These are phyloP conservation scores for Syzygium aromaticum DNA, from an alignment of 345 rosid genomes.

Conservation along the genomic window DNA sequence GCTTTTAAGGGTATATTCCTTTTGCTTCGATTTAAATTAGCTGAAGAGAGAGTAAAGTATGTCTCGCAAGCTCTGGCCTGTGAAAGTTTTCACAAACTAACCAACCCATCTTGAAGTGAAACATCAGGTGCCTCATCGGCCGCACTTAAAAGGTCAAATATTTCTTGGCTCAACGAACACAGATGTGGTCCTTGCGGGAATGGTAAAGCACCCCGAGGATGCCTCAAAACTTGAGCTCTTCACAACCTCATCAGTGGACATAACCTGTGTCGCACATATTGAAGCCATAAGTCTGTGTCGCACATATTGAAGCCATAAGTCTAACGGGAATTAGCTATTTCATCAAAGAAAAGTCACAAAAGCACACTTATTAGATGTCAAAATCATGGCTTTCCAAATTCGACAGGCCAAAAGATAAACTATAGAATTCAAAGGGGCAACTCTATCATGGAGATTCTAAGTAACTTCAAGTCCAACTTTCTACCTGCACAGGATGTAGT, in stretches of 20 bases:
- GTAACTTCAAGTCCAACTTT: not conserved
- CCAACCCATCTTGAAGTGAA: not conserved
- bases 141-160: constrained; percentile 7
- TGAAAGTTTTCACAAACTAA: not conserved
- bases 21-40: not conserved
- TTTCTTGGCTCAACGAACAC: constrained; percentile 63
- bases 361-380: not conserved
- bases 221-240: constrained; percentile 54
- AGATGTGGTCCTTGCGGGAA: constrained; percentile 58
- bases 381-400: not conserved
- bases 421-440: not conserved
- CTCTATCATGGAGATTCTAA: not conserved
- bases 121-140: not conserved
- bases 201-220: constrained; percentile 40
- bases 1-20: not conserved
- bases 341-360: not conserved
- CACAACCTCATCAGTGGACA: constrained; percentile 50
- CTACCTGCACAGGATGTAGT: constrained; percentile 80
- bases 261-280: constrained; percentile 24
- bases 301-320: not conserved
- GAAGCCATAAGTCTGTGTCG: not conserved
- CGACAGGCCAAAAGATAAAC: not conserved
- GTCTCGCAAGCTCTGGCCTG: not conserved
- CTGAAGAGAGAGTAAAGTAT: not conserved
- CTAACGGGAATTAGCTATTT: not conserved